These are phyloP conservation scores for Aureobasidium pullulans DNA, from an alignment of 2,329 filamentous ascomycete species.

Conservation along the genomic window DNA sequence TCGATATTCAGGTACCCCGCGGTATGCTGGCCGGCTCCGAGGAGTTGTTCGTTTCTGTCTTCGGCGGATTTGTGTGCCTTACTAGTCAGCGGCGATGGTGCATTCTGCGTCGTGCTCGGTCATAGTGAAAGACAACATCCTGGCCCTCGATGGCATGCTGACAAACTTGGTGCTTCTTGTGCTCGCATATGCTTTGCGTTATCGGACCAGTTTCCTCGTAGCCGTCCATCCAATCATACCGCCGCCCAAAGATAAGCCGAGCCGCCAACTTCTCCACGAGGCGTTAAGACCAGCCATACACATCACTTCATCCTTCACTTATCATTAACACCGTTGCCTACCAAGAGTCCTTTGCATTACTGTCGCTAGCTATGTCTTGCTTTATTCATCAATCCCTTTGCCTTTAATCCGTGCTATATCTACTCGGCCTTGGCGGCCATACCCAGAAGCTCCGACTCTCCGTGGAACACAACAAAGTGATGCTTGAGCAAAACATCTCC, in stretches of 20 bases:
- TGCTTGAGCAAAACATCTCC: slow-evolving; percentile 57
- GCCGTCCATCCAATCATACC: background rate
- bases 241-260: background rate
- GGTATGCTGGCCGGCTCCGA: background rate
- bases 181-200: slow-evolving; percentile 7
- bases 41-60: background rate
- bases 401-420: background rate
- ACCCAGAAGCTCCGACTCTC: slow-evolving; percentile 30
- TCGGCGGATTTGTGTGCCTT: background rate
- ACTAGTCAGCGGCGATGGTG: background rate
- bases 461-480: slow-evolving; percentile 54
- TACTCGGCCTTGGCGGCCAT: slow-evolving; percentile 12
- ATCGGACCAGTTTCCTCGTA: background rate
- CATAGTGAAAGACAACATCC: background rate
- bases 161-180: background rate
- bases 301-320: background rate
- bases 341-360: background rate
- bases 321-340: background rate
- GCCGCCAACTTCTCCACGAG: background rate
- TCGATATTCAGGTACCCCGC: background rate
- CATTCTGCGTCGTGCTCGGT: background rate
- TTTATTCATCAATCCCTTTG: background rate
- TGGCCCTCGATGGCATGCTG: background rate
- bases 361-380: slow-evolving; percentile 1
- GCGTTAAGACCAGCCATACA: background rate